These are phyloP conservation scores for Blastomyces percursus DNA, from an alignment of 2,329 filamentous ascomycete genomes.

Conservation along the genomic window DNA sequence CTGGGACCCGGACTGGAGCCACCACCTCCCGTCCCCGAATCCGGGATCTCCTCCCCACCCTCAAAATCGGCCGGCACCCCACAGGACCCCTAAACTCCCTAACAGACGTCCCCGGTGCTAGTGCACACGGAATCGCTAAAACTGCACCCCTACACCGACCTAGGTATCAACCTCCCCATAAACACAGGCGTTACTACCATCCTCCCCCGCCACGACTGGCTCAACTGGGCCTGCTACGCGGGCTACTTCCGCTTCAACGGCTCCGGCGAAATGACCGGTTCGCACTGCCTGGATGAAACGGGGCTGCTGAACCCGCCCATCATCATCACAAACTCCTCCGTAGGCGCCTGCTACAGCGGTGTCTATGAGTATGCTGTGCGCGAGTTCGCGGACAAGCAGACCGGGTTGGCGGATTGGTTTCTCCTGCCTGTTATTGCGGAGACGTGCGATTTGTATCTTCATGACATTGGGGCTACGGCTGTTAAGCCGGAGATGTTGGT, in stretches of 20 bases:
- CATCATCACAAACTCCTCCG: conserved; percentile 47
- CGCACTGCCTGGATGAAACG: conserved; percentile 52
- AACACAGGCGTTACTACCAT: conserved; percentile 38
- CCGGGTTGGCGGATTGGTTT: conserved; percentile 42
- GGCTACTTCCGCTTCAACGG: conserved; percentile 52
- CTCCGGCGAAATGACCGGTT: conserved; percentile 51
- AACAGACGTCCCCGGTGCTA: conserved; percentile 36
- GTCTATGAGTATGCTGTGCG: conserved; percentile 47
- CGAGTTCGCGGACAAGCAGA: conserved; percentile 31
- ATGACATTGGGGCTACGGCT: conserved; percentile 46
- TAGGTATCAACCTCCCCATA: conserved; percentile 6
- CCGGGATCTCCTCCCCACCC: conserved; percentile 28
- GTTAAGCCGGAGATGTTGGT: conserved; percentile 46
- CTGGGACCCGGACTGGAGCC: background rate
- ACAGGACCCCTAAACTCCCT: conserved; percentile 34
- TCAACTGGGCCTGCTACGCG: conserved; percentile 32
- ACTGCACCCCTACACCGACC: conserved; percentile 17
- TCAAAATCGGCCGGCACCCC: conserved; percentile 18
- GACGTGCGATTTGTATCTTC: conserved; percentile 54
- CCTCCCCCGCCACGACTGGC: conserved; percentile 33
- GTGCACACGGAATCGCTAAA: conserved; percentile 21
- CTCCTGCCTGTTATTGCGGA: conserved; percentile 49
- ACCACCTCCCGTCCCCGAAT: conserved; percentile 15
- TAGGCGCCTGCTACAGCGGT: conserved; percentile 50
- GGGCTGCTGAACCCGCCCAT: conserved; percentile 50